Evolutionary conservation across 1,284 basidiomycete genomes (phyloP), one percentile per base, ranked within the genome.

Genomic region (Cutaneotrichosporon sp.): DNA sequence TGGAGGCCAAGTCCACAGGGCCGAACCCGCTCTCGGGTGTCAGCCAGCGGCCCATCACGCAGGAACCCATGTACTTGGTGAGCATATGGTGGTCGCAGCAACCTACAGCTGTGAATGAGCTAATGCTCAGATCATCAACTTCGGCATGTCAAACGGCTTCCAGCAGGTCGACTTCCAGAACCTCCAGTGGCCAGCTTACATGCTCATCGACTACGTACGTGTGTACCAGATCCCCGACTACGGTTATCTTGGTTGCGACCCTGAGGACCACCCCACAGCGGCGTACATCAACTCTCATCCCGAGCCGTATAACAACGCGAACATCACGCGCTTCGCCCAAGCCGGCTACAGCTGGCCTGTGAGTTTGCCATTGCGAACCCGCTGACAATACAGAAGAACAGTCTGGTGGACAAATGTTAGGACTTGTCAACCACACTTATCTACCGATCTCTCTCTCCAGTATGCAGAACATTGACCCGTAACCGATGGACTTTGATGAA

Each of bases 161-260:
- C 73, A 77, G 65, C 60, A 69, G 4, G 86, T 91, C 53, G 86
- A 92, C 76, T 82, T 89, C 57, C 76, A 83, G 0, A 81, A 89
- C 60, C 81, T 93, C 49, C 79, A 75, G 2, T 92, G 90, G 81
- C 91, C 91, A 0, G 84, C 58, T 8, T 83, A 1, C 84, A 81
- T 94, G 89, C 81, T 82, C 31, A 81, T 96, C 61, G 92, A 97
- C 73, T 96, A 88, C 80, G 85, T 95, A 51, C 85, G 92, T 9
- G 88, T 95, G 4, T 93, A 92, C 75, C 90, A 86, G 14, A 83
- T 85, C 65, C 79, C 86, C 61, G 75, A 84, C 10, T 42, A 56
- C 14, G 85, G 88, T 61, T 91, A 90, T 74, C 83, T 92, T 42
- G 91, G 92, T 2, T 96, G 93, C 74, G 89, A 93, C 73, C 92